Percentiles rank a stretch among this genome's conserved stretches.
Conservation (phyloP, 306 rosid species). For the Begonia peltatifolia region DNA sequence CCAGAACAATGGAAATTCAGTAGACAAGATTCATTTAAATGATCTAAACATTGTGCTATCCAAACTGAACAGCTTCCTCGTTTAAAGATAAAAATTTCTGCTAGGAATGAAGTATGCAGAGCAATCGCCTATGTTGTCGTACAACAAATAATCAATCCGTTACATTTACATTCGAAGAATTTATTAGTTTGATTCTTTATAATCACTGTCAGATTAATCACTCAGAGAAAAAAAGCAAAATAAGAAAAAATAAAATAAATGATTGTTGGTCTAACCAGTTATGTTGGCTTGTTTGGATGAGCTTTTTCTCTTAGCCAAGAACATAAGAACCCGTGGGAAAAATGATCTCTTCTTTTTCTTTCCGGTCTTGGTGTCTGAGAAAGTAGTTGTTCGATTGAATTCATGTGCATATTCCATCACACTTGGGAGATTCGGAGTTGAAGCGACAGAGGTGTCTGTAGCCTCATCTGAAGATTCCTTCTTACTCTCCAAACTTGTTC, state of each 20-base stretch:
- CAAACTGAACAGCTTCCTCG: too few relatives aligned
- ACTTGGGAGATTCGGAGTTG: conserved; percentile 24
- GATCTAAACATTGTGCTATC: not conserved
- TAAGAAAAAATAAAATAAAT: not conserved
- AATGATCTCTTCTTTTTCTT: conserved; percentile 75
- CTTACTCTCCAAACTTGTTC: not conserved
- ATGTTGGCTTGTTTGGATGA: conserved; percentile 34
- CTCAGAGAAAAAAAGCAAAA: conserved; percentile 14
- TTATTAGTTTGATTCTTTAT: not conserved
- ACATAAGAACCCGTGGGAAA: conserved; percentile 77
- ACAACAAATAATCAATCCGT: too few relatives aligned
- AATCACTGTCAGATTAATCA: not conserved
- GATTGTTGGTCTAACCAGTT: conserved; percentile 13
- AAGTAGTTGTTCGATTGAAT: conserved; percentile 24
- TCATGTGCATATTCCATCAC: conserved; percentile 21
- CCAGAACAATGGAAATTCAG: too few relatives aligned
- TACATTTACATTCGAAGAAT: not conserved
- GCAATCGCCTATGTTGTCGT: too few relatives aligned
- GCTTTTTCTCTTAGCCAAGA: conserved; percentile 49
- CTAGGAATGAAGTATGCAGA: too few relatives aligned
- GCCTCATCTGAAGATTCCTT: not conserved
- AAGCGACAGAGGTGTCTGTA: conserved; percentile 6
- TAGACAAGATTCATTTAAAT: not conserved
- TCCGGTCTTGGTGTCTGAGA: conserved; percentile 44
- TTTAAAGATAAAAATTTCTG: too few relatives aligned